Conservation (phyloP, 2,329 filamentous ascomycete genomes). For the Pestalotiopsis sp. region DNA sequence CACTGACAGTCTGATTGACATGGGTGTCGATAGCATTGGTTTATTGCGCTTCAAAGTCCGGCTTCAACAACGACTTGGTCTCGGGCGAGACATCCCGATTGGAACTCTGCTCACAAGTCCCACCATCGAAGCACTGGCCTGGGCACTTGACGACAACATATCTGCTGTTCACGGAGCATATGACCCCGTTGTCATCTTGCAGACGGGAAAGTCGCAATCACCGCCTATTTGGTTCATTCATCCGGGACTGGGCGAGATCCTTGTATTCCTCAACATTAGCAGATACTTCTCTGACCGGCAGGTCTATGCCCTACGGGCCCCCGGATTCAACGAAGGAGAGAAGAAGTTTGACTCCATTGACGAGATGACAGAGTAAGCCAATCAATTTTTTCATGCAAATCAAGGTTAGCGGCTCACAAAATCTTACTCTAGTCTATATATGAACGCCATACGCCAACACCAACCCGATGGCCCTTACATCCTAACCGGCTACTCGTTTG, state of each 20-base stretch:
- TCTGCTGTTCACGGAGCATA: not conserved
- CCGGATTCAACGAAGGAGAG: constrained; percentile 37
- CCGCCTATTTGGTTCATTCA: constrained; percentile 15
- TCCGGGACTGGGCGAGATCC: constrained; percentile 18
- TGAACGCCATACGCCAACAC: constrained; percentile 33
- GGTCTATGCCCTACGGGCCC: constrained; percentile 16
- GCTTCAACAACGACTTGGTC: not conserved
- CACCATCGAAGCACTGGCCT: constrained; percentile 1
- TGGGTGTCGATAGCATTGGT: constrained; percentile 15
- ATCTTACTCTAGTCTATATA: constrained; percentile 33
- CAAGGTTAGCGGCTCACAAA: not conserved
- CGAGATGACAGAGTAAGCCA: constrained; percentile 27
- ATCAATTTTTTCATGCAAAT: not conserved
- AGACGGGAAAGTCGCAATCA: not conserved
- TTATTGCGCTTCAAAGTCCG: constrained; percentile 9
- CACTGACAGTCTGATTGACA: constrained; percentile 10
- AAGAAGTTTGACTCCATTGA: constrained; percentile 33
- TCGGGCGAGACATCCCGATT: constrained; percentile 2
- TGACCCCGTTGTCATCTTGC: constrained; percentile 12
- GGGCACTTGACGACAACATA: not conserved
- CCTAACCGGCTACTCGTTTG: constrained; percentile 48
- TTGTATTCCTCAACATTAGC: constrained; percentile 17
- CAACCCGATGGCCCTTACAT: constrained; percentile 49
- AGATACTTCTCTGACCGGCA: constrained; percentile 14
- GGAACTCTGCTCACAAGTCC: constrained; percentile 13